Conservation (phyloP, 139 green algal genomes). For the Chlamydomonas sp. region DNA sequence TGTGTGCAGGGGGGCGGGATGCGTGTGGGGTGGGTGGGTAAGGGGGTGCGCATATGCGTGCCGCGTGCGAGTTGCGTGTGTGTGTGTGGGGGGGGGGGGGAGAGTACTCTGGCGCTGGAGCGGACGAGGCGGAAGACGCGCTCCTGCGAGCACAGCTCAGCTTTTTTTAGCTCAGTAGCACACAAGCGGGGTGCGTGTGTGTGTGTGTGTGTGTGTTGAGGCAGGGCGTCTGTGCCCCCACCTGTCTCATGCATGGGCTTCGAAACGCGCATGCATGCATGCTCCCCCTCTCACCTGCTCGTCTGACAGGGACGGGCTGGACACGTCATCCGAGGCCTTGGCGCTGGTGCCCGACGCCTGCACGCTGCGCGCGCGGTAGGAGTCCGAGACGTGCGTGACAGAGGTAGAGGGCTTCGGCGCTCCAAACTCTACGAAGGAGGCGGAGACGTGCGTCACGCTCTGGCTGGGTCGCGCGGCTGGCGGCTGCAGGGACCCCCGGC, state of each 20-base stretch:
- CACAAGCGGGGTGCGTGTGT: not conserved
- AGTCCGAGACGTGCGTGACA: constrained; percentile 17
- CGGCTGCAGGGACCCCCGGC: not conserved
- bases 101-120: not conserved
- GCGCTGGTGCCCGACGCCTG: not conserved
- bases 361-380: constrained; percentile 1
- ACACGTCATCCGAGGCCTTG: constrained; percentile 17
- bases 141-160: not conserved
- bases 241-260: not conserved
- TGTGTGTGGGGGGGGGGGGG: not conserved
- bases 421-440: not conserved
- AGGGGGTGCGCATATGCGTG: too few species aligned
- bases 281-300: constrained; percentile 20
- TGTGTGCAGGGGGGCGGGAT: not conserved
- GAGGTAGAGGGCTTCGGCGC: not conserved
- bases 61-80: not conserved
- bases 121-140: not conserved
- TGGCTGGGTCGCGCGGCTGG: not conserved
- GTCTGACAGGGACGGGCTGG: constrained; percentile 20
- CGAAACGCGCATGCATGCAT: not conserved
- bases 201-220: not conserved
- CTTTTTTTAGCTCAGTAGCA: not conserved
- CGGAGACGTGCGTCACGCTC: not conserved
- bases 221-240: not conserved
- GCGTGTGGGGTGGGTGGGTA: not conserved